Evolutionary conservation across 768 basidiomycete genomes (phyloP), one percentile per base, ranked within the genome.

Genomic region (Kwoniella pini): DNA sequence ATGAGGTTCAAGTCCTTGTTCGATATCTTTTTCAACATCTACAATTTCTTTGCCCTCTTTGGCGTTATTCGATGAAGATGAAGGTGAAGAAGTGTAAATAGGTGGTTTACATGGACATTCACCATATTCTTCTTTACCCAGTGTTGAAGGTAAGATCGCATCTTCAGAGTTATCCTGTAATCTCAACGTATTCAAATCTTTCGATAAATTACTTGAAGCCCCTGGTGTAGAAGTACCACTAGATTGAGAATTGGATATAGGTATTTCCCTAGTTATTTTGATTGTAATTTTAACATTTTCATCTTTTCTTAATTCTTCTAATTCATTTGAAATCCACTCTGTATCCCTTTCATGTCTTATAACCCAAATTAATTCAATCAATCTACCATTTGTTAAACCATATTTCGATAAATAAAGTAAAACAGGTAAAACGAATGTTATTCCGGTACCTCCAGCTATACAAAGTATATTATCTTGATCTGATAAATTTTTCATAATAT

Each of bases 391-490:
- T 10, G 57, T 51, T 22, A 39, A 40, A 4, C 50, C 31, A 11
- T 39, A 50, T 30, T 43, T 42, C 13, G 62, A 42, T 15, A 66
- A 42, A 13, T 63, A 45, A 27, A 65, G 38, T 19, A 71, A 43
- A 7, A 65, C 56, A 10, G 70, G 67, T n/a, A 68, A 46, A n/a
- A 71, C 64, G 38, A 62, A 66, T 7, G 64, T 65, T 43, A 71
- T 68, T 13, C 65, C 68, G 1, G 63, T 64, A 19, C 65, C 65
- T 9, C 68, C 65, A n/a, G 68, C 62, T 12, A 72, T 45, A 40
- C 67, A 67, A 0, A 72, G 52, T 10, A 72, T 53, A 43, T 67
- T 67, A 30, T 57, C 38, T 10, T 60, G 38, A 26, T 28, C 30
- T 3, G 26, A 19, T 28, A 65, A 19, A 42, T 53, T 49, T 12